phyloP scores from a whole-genome alignment of 2,329 filamentous ascomycete species.

The Endoconidiophora laricicola region DNA sequence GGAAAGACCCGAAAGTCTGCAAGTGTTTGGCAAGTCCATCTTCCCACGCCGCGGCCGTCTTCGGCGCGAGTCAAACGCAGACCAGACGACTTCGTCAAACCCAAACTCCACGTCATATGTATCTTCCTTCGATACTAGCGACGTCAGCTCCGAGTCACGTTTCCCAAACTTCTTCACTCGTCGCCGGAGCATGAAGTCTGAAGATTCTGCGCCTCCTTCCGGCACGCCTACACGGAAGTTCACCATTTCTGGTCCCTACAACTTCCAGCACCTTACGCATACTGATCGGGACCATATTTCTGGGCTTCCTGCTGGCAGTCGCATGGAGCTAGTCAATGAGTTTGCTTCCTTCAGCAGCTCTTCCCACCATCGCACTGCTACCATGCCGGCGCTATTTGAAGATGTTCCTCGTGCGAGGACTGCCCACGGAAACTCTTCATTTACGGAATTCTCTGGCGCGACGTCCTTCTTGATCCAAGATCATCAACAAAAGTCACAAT shows the following conservation, averaged over 20 bases:
- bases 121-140: neutral
- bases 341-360: slow-evolving; percentile 16
- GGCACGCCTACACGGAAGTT: slow-evolving; percentile 17
- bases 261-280: slow-evolving; percentile 49
- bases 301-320: slow-evolving; percentile 24
- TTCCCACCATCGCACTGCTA: slow-evolving; percentile 2
- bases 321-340: slow-evolving; percentile 27
- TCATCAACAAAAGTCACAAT: neutral
- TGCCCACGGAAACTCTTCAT: slow-evolving; percentile 11
- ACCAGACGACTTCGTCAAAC: too few species aligned
- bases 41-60: slow-evolving; percentile 36
- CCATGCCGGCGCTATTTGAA: slow-evolving; percentile 9
- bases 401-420: slow-evolving; percentile 15
- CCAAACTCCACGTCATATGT: slow-evolving; percentile 16
- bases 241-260: slow-evolving; percentile 46
- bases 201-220: neutral
- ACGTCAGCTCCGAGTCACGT: slow-evolving; percentile 4
- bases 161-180: slow-evolving; percentile 35
- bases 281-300: slow-evolving; percentile 33
- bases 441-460: slow-evolving; percentile 13
- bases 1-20: slow-evolving; percentile 41
- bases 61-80: slow-evolving; percentile 29
- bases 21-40: slow-evolving; percentile 41
- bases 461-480: slow-evolving; percentile 9
- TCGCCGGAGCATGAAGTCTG: slow-evolving; percentile 18